Percentiles rank a stretch among this genome's conserved stretches.
Conservation (phyloP, 2,329 filamentous ascomycete genomes). For the Passalora sequoiae region DNA sequence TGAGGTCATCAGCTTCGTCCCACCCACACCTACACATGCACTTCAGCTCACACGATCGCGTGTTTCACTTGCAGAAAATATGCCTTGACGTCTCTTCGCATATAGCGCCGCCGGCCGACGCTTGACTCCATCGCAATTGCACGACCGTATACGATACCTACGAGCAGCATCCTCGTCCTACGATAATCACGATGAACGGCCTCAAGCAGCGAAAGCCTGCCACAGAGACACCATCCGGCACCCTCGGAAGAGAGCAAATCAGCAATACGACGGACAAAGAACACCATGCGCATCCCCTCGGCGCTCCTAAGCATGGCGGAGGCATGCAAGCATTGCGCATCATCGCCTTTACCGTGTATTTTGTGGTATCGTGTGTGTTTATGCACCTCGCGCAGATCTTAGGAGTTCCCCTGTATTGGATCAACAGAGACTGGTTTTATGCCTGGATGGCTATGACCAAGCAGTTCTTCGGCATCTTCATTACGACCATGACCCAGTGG, state of each 20-base stretch:
- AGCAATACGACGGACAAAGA: slow-evolving; percentile 3
- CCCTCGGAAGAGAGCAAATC: slow-evolving; percentile 1
- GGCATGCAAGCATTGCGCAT: slow-evolving; percentile 42
- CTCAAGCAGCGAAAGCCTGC: slow-evolving; percentile 24
- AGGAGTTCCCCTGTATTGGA: slow-evolving; percentile 66
- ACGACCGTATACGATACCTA: neutral
- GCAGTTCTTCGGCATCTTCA: slow-evolving; percentile 69
- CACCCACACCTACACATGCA: no score
- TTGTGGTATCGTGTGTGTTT: slow-evolving; percentile 40
- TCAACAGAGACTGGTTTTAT: slow-evolving; percentile 72
- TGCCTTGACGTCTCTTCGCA: neutral
- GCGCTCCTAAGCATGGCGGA: slow-evolving; percentile 40
- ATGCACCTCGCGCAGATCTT: slow-evolving; percentile 64
- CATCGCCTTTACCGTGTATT: slow-evolving; percentile 43
- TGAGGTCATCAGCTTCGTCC: no score
- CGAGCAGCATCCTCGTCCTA: no score
- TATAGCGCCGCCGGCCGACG: slow-evolving; percentile 15
- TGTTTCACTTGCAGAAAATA: neutral
- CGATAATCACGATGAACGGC: slow-evolving; percentile 17
- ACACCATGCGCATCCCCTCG: slow-evolving; percentile 26
- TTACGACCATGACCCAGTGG: slow-evolving; percentile 74
- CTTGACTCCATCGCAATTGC: slow-evolving; percentile 2
- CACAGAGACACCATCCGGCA: slow-evolving; percentile 2
- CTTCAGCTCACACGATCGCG: no score
- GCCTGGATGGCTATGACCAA: slow-evolving; percentile 85